Conservation (phyloP, 2,329 filamentous ascomycete species). For the Didymellaceae sp. region DNA sequence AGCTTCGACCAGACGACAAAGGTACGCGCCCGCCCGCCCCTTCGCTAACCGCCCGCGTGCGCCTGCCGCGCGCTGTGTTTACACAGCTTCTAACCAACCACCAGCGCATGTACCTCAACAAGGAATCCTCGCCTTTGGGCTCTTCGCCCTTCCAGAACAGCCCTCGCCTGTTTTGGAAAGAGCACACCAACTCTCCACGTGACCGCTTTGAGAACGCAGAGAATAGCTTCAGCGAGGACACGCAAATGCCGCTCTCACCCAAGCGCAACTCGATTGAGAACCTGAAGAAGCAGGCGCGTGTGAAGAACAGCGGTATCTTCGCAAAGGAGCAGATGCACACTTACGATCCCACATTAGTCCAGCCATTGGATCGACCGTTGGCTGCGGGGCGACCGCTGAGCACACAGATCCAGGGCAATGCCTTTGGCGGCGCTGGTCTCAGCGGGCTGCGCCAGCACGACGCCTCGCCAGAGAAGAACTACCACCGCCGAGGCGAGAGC, state of each 20-base stretch:
- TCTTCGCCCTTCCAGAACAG: conserved; percentile 78
- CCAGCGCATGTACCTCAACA: conserved; percentile 72
- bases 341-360: conserved; percentile 82
- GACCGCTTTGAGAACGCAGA: conserved; percentile 72
- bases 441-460: conserved; percentile 50
- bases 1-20: conserved; percentile 81
- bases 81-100: conserved; percentile 29
- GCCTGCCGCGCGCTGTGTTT: not conserved
- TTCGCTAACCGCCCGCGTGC: not conserved
- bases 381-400: conserved; percentile 66
- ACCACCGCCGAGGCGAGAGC: conserved; percentile 61
- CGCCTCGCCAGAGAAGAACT: conserved; percentile 35
- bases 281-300: conserved; percentile 89
- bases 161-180: conserved; percentile 90
- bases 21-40: conserved; percentile 55
- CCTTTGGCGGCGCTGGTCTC: conserved; percentile 66
- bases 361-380: conserved; percentile 81
- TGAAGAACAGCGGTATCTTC: conserved; percentile 98
- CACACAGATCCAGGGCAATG: conserved; percentile 71
- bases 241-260: conserved; percentile 72
- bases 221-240: conserved; percentile 54
- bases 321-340: conserved; percentile 90
- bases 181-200: conserved; percentile 67
- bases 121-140: conserved; percentile 83
- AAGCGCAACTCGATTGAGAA: conserved; percentile 92